These are phyloP conservation scores for Epichloe hybrida DNA, from an alignment of 2,329 filamentous ascomycete species.

Conservation along the genomic window DNA sequence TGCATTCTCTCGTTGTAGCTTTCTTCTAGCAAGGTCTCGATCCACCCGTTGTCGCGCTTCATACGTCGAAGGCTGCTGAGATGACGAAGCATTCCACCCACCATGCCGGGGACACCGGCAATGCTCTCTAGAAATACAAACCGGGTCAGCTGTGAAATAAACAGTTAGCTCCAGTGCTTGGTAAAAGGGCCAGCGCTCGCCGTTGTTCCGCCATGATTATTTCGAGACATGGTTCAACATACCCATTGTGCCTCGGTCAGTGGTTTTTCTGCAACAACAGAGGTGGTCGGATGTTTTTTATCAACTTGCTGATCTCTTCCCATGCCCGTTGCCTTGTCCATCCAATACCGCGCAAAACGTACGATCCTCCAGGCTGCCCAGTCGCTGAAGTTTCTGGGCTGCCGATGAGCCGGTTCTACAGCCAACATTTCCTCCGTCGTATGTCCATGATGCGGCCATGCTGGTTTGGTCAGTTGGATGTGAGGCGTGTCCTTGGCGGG, in stretches of 20 bases:
- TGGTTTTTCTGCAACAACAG: conserved; percentile 39
- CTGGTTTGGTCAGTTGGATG: conserved; percentile 48
- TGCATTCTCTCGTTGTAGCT: conserved; percentile 93
- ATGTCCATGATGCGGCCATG: conserved; percentile 62
- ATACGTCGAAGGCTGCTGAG: conserved; percentile 70
- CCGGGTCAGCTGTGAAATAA: conserved; percentile 45
- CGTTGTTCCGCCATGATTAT: background rate
- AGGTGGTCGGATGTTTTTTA: conserved; percentile 41
- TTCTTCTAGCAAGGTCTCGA: conserved; percentile 82
- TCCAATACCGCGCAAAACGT: conserved; percentile 60
- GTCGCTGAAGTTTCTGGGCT: conserved; percentile 61
- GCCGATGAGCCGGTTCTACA: conserved; percentile 64
- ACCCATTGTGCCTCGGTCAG: conserved; percentile 78
- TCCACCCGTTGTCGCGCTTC: conserved; percentile 93
- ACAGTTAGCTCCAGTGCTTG: background rate
- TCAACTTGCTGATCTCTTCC: conserved; percentile 56
- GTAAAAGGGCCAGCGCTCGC: background rate
- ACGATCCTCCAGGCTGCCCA: conserved; percentile 66
- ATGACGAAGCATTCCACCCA: conserved; percentile 87
- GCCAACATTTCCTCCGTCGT: conserved; percentile 65
- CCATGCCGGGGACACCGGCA: conserved; percentile 92
- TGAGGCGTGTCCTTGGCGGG: conserved; percentile 45
- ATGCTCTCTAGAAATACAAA: conserved; percentile 93
- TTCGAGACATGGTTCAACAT: conserved; percentile 10
- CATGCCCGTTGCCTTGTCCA: conserved; percentile 69